A percentile compares a stretch with the other conserved stretches of the same genome.
Conservation (phyloP, 208 protist species). For the Acanthamoeba healyi region DNA sequence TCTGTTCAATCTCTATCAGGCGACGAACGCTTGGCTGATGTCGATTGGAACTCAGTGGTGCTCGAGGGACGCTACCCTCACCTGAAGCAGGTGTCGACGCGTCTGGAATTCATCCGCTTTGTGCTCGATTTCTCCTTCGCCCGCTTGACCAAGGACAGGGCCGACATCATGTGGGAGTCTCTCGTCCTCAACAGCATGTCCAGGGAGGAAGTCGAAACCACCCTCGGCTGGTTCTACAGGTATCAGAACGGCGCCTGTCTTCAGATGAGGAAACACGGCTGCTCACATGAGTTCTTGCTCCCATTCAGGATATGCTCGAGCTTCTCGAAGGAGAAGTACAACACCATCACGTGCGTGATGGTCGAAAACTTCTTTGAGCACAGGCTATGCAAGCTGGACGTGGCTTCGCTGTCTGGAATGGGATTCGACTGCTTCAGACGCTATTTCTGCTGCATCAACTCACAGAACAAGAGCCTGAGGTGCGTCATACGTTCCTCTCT, state of each 20-base stretch:
- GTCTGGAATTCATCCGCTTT: constrained; percentile 25
- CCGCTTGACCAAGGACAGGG: neutral
- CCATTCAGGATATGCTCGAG: neutral
- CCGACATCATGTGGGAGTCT: constrained; percentile 48
- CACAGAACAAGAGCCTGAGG: neutral
- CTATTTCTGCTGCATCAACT: constrained; percentile 61
- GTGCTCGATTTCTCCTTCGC: neutral
- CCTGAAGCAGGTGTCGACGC: constrained; percentile 11
- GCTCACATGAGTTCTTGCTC: neutral
- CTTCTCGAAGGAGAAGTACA: neutral
- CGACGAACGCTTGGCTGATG: neutral
- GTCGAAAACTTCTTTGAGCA: constrained; percentile 13
- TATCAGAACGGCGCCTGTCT: too few relatives aligned
- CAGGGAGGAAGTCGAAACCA: neutral
- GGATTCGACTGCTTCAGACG: constrained; percentile 33
- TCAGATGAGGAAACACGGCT: neutral
- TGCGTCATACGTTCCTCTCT: neutral
- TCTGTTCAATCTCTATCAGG: neutral
- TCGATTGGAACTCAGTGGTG: neutral
- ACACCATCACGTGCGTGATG: constrained; percentile 25
- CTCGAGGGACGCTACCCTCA: constrained; percentile 53
- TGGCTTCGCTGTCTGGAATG: constrained; percentile 1
- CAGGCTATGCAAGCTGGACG: constrained; percentile 28
- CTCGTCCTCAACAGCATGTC: neutral
- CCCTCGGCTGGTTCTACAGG: constrained; percentile 22